phyloP scores from a whole-genome alignment of 768 basidiomycete species.

The Clitopilus passeckerianus region DNA sequence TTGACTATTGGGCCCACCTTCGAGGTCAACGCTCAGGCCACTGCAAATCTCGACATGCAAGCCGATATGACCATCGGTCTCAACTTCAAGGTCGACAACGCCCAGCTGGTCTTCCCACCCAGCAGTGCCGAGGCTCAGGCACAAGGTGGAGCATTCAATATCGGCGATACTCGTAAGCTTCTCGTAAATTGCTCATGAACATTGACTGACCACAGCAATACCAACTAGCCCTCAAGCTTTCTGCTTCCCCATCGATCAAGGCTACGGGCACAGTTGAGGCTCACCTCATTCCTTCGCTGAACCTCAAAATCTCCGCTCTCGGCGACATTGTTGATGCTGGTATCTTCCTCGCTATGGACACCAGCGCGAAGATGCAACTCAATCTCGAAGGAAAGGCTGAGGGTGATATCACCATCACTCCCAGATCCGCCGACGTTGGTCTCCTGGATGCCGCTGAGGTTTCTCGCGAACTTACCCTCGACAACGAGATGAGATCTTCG shows the following conservation, averaged over 20 bases:
- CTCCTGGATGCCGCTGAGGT: neutral
- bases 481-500: neutral
- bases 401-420: slow-evolving; percentile 6
- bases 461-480: neutral
- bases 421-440: neutral
- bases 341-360: slow-evolving; percentile 38
- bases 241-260: slow-evolving; percentile 31
- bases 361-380: slow-evolving; percentile 25
- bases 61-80: slow-evolving; percentile 37
- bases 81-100: slow-evolving; percentile 35
- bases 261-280: slow-evolving; percentile 37
- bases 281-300: slow-evolving; percentile 44
- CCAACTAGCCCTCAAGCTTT: slow-evolving; percentile 32
- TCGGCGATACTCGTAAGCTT: slow-evolving; percentile 38
- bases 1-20: slow-evolving; percentile 44
- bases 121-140: slow-evolving; percentile 9
- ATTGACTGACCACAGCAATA: neutral
- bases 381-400: slow-evolving; percentile 15
- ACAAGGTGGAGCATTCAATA: slow-evolving; percentile 21
- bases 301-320: slow-evolving; percentile 39
- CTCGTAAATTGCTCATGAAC: neutral
- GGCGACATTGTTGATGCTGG: slow-evolving; percentile 26
- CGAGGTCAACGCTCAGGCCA: slow-evolving; percentile 32
- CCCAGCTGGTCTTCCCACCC: slow-evolving; percentile 40
- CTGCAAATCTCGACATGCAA: slow-evolving; percentile 27